Evolutionary conservation across 495 filamentous ascomycete species (phyloP).

Genomic region (Neurospora sp.): DNA sequence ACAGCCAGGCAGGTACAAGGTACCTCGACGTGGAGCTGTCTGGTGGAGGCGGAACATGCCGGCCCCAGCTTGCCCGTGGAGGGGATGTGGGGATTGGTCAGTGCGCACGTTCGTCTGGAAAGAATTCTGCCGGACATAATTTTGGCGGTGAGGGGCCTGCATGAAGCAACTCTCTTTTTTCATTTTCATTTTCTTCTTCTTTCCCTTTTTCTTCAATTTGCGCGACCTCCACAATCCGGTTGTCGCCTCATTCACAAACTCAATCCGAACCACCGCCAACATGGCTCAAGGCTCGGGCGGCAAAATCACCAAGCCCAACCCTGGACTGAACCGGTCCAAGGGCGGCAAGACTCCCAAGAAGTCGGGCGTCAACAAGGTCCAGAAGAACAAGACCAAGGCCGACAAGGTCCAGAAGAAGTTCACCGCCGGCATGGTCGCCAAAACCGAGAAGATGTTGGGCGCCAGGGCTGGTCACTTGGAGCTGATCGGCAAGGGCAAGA

Average conservation of each 20-base stretch:
- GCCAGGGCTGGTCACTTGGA: conserved; percentile 39
- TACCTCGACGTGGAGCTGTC: not conserved
- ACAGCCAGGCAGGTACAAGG: not conserved
- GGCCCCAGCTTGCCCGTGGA: not conserved
- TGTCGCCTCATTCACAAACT: not conserved
- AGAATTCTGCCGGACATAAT: not conserved
- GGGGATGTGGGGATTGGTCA: not conserved
- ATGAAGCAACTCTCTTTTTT: not conserved
- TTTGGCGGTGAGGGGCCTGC: not conserved
- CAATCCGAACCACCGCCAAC: not conserved
- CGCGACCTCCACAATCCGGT: not conserved
- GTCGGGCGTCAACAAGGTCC: conserved; percentile 23
- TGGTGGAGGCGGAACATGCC: not conserved
- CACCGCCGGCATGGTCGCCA: conserved; percentile 30
- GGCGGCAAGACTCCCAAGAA: conserved; percentile 18
- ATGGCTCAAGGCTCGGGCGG: conserved; percentile 41
- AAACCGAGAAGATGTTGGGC: conserved; percentile 38
- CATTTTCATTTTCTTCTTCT: not conserved
- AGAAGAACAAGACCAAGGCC: conserved; percentile 30
- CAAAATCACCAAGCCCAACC: conserved; percentile 20
- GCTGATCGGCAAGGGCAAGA: conserved; percentile 38
- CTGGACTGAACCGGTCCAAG: conserved; percentile 19
- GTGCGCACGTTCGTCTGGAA: not conserved
- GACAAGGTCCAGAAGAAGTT: conserved; percentile 35
- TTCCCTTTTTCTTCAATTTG: not conserved